phyloP scores from a whole-genome alignment of 768 basidiomycete genomes.

The Naganishia antarctica region DNA sequence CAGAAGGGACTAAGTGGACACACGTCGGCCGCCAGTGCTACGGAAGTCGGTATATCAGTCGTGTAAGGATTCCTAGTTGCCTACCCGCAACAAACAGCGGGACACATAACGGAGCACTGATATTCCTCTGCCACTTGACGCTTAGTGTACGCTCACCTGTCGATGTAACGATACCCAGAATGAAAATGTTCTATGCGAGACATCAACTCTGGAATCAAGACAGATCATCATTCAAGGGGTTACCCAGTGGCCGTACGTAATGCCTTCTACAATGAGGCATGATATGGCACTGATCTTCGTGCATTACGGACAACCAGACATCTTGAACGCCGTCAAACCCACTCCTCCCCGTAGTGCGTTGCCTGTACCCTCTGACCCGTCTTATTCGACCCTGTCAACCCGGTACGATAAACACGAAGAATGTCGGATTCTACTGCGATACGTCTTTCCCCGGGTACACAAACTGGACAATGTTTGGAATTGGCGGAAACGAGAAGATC shows the following conservation, averaged over 20 bases:
- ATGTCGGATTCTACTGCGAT: slow-evolving; percentile 61
- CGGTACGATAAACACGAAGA: slow-evolving; percentile 53
- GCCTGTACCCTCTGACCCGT: slow-evolving; percentile 36
- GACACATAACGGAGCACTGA: no score
- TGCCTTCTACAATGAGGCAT: background rate
- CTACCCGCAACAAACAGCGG: no score
- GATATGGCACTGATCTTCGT: no score
- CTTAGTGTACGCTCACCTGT: slow-evolving; percentile 34
- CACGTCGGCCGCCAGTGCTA: background rate
- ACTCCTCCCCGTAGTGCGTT: slow-evolving; percentile 53
- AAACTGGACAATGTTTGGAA: slow-evolving; percentile 59
- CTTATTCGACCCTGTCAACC: slow-evolving; percentile 35
- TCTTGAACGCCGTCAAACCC: slow-evolving; percentile 54
- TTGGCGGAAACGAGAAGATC: slow-evolving; percentile 20
- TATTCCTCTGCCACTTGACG: no score
- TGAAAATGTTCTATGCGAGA: slow-evolving; percentile 14
- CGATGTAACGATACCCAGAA: slow-evolving; percentile 28
- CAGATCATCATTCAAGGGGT: background rate
- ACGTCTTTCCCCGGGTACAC: slow-evolving; percentile 79
- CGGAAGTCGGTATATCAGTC: background rate
- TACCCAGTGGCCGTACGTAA: background rate
- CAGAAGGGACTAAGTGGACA: background rate
- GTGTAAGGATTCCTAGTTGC: slow-evolving; percentile 6
- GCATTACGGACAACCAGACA: no score
- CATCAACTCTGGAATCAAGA: background rate